These are phyloP conservation scores for Astrothelium macrocarpum DNA, from an alignment of 495 filamentous ascomycete genomes.

Conservation along the genomic window DNA sequence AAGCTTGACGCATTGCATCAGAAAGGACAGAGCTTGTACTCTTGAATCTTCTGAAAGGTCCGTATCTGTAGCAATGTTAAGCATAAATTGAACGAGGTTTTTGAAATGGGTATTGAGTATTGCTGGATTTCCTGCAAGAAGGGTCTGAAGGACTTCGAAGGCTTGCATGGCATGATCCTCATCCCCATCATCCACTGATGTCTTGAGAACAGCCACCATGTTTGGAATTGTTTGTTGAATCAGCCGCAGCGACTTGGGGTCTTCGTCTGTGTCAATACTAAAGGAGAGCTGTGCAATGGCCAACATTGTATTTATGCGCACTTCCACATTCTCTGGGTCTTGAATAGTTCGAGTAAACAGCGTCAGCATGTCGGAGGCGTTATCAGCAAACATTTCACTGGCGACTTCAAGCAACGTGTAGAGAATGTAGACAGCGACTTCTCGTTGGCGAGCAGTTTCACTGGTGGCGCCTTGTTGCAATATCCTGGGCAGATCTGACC, in stretches of 20 bases:
- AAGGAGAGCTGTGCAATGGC: slow-evolving; percentile 84
- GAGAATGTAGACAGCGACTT: slow-evolving; percentile 85
- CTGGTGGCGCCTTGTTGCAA: slow-evolving; percentile 64
- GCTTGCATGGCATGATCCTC: slow-evolving; percentile 79
- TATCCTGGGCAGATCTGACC: slow-evolving; percentile 68
- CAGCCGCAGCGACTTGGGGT: slow-evolving; percentile 55
- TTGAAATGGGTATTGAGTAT: slow-evolving; percentile 77
- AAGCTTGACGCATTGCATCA: slow-evolving; percentile 85
- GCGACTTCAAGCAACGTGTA: slow-evolving; percentile 82
- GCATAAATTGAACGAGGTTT: slow-evolving; percentile 89
- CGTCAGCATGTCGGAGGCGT: slow-evolving; percentile 64
- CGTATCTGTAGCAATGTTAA: slow-evolving; percentile 67
- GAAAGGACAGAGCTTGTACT: slow-evolving; percentile 81
- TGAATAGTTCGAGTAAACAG: slow-evolving; percentile 81
- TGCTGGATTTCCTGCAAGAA: slow-evolving; percentile 80
- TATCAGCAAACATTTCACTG: slow-evolving; percentile 66
- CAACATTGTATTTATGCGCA: slow-evolving; percentile 89
- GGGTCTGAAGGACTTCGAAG: slow-evolving; percentile 96
- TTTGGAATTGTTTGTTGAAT: slow-evolving; percentile 71
- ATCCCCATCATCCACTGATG: slow-evolving; percentile 63
- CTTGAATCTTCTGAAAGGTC: slow-evolving; percentile 72
- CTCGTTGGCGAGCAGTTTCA: slow-evolving; percentile 64
- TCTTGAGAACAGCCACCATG: slow-evolving; percentile 86
- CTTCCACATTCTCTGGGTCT: slow-evolving; percentile 82
- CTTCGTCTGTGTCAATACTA: slow-evolving; percentile 76